Conservation (phyloP, 768 basidiomycete genomes). For the Pleurotus eryngii region DNA sequence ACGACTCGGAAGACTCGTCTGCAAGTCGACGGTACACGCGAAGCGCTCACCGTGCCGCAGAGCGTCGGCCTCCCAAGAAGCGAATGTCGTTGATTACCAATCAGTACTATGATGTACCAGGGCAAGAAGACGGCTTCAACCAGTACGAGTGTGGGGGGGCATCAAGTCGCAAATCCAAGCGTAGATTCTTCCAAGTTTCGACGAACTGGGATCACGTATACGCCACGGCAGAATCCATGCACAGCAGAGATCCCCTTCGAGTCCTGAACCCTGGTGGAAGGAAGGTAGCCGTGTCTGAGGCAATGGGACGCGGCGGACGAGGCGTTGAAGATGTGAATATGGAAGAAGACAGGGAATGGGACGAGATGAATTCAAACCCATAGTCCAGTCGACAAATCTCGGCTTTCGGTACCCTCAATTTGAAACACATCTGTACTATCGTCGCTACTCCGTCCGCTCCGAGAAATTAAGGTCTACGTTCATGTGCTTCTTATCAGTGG, state of each 20-base stretch:
- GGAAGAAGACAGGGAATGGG: slow-evolving; percentile 23
- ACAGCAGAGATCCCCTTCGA: slow-evolving; percentile 12
- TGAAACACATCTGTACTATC: too few relatives aligned
- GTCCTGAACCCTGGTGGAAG: slow-evolving; percentile 10
- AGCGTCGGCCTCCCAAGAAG: slow-evolving; percentile 32
- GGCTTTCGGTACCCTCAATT: background rate
- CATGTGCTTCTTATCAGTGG: too few relatives aligned
- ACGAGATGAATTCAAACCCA: slow-evolving; percentile 15
- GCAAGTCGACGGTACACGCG: slow-evolving; percentile 23
- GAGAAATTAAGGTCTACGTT: too few relatives aligned
- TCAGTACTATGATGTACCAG: slow-evolving; percentile 50
- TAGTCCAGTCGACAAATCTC: background rate
- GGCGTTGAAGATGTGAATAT: slow-evolving; percentile 15
- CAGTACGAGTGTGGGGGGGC: slow-evolving; percentile 35
- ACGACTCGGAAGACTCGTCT: slow-evolving; percentile 48
- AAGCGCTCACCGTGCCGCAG: slow-evolving; percentile 18
- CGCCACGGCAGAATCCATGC: slow-evolving; percentile 18
- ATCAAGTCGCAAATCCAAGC: slow-evolving; percentile 29
- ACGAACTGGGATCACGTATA: slow-evolving; percentile 31
- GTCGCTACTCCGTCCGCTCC: too few relatives aligned
- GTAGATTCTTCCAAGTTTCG: slow-evolving; percentile 54
- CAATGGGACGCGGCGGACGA: slow-evolving; percentile 24
- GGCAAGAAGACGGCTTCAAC: slow-evolving; percentile 39
- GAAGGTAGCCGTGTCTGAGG: background rate
- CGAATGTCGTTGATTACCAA: slow-evolving; percentile 71